Percentiles rank a stretch among this genome's conserved stretches.
These are phyloP conservation scores for Pseudonectria foliicola DNA, from an alignment of 2,329 filamentous ascomycete genomes.

Conservation along the genomic window DNA sequence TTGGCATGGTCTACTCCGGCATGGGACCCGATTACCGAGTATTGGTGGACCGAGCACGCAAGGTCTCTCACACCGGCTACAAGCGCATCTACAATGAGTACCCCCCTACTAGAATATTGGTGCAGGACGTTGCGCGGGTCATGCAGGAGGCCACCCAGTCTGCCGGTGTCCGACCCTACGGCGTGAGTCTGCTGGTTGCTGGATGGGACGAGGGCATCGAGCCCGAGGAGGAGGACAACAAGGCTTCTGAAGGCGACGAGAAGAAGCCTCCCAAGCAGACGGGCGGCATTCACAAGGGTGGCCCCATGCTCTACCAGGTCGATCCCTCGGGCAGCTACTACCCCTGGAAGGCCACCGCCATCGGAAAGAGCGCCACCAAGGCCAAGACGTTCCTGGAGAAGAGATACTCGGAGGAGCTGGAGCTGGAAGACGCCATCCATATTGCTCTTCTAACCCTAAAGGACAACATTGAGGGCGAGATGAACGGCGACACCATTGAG, in stretches of 20 bases:
- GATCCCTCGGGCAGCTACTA: constrained; percentile 99
- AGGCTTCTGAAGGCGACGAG: constrained; percentile 55
- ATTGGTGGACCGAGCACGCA: constrained; percentile 93
- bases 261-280: constrained; percentile 79
- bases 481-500: constrained; percentile 98
- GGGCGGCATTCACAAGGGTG: constrained; percentile 89
- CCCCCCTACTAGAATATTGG: constrained; percentile 97
- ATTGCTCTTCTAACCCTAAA: constrained; percentile 96
- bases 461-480: constrained; percentile 98
- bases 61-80: constrained; percentile 96
- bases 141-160: constrained; percentile 99
- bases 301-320: constrained; percentile 96
- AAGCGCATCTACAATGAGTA: constrained; percentile 99
- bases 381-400: constrained; percentile 99
- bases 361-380: constrained; percentile 96
- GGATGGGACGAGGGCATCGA: constrained; percentile 97
- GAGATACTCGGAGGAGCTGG: constrained; percentile 93
- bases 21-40: constrained; percentile 99
- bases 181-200: constrained; percentile 89
- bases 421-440: constrained; percentile 96
- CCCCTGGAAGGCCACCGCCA: constrained; percentile 98
- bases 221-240: constrained; percentile 65
- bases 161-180: constrained; percentile 93
- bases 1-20: constrained; percentile 98
- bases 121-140: constrained; percentile 93